Conservation (phyloP, 2,329 filamentous ascomycete species). For the Scytalidium sp. region DNA sequence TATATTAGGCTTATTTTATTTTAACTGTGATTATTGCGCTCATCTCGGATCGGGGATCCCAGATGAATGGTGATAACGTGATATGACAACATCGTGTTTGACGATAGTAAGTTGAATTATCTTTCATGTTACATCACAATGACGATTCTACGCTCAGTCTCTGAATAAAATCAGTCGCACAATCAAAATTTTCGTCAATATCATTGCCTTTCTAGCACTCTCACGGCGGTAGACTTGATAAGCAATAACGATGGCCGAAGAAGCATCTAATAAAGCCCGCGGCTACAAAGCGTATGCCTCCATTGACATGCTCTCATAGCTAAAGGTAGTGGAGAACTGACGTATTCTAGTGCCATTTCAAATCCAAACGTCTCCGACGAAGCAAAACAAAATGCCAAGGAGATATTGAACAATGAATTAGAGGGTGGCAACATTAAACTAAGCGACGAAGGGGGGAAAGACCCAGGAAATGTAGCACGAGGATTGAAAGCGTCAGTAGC, state of each 20-base stretch:
- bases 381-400: neutral
- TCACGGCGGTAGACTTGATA: neutral
- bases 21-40: too few species aligned
- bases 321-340: too few species aligned
- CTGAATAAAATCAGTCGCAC: neutral
- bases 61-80: neutral
- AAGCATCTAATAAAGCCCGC: neutral
- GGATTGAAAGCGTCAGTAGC: neutral
- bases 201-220: neutral
- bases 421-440: neutral
- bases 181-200: neutral
- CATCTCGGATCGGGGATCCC: too few species aligned
- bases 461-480: neutral
- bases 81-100: neutral
- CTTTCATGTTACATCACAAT: neutral
- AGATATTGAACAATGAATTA: neutral
- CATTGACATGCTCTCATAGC: neutral
- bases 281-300: neutral
- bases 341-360: neutral
- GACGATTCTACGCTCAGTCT: neutral
- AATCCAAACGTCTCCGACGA: neutral
- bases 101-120: neutral
- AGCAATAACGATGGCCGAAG: neutral
- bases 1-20: too few species aligned
- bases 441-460: neutral